These are phyloP conservation scores for Fusarium luffae DNA, from an alignment of 2,329 filamentous ascomycete species.

Conservation along the genomic window DNA sequence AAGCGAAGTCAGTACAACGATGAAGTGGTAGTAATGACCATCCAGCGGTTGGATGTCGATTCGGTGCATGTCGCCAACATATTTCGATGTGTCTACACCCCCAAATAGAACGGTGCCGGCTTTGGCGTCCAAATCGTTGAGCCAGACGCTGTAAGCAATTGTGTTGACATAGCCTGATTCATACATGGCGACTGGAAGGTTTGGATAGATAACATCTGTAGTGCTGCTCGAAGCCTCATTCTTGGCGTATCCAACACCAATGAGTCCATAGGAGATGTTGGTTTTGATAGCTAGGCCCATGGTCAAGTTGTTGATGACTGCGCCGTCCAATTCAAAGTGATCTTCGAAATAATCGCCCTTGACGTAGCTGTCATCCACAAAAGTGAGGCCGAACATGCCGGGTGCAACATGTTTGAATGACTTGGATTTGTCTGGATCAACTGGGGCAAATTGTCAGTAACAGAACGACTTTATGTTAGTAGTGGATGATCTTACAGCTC, in stretches of 20 bases:
- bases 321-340: slow-evolving; percentile 64
- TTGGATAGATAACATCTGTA: slow-evolving; percentile 56
- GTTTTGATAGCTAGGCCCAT: slow-evolving; percentile 69
- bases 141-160: slow-evolving; percentile 78
- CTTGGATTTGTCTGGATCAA: slow-evolving; percentile 57
- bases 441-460: slow-evolving; percentile 52
- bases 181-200: slow-evolving; percentile 74
- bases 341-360: slow-evolving; percentile 70
- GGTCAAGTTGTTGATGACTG: slow-evolving; percentile 64
- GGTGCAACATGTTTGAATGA: slow-evolving; percentile 58
- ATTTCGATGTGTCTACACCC: slow-evolving; percentile 82
- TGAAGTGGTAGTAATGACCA: slow-evolving; percentile 58
- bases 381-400: slow-evolving; percentile 66
- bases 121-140: slow-evolving; percentile 68
- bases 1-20: slow-evolving; percentile 61
- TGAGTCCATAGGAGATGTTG: slow-evolving; percentile 66
- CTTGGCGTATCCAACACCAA: slow-evolving; percentile 69
- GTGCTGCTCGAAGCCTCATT: slow-evolving; percentile 60
- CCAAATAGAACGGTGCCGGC: slow-evolving; percentile 81
- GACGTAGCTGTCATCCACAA: slow-evolving; percentile 69
- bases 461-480: background rate
- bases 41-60: slow-evolving; percentile 64
- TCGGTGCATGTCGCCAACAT: slow-evolving; percentile 69
- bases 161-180: slow-evolving; percentile 71
- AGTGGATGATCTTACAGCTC: slow-evolving; percentile 55